phyloP scores from a whole-genome alignment of 805 yeast genomes.

The Saccharomyces mikatae region DNA sequence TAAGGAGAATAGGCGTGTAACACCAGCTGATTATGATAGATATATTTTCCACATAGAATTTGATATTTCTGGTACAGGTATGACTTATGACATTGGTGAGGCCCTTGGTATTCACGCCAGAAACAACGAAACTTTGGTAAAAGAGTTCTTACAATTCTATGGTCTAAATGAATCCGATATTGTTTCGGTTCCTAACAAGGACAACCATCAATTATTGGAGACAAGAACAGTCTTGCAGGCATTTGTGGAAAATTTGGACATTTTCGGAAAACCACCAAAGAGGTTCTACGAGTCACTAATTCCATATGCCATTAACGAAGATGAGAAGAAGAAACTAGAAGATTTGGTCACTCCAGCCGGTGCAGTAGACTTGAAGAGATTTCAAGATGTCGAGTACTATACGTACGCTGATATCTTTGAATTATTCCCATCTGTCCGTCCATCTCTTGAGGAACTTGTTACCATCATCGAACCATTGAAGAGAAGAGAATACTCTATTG shows the following conservation, averaged over 20 bases:
- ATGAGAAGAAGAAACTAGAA: slow-evolving; percentile 54
- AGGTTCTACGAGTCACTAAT: slow-evolving; percentile 82
- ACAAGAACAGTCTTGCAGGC: slow-evolving; percentile 77
- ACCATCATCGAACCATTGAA: slow-evolving; percentile 76
- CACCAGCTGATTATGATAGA: slow-evolving; percentile 84
- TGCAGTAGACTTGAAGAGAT: slow-evolving; percentile 73
- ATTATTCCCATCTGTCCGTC: slow-evolving; percentile 76
- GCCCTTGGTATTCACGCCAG: slow-evolving; percentile 94
- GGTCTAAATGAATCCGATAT: slow-evolving; percentile 63
- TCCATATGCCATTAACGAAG: slow-evolving; percentile 59
- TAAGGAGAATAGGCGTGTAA: slow-evolving; percentile 83
- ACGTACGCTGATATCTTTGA: slow-evolving; percentile 75
- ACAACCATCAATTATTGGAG: slow-evolving; percentile 49
- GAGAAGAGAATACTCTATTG: slow-evolving; percentile 96
- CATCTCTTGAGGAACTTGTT: slow-evolving; percentile 60
- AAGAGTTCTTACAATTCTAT: slow-evolving; percentile 59
- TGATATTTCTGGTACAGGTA: slow-evolving; percentile 82
- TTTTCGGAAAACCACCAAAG: slow-evolving; percentile 94
- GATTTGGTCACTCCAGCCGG: slow-evolving; percentile 70
- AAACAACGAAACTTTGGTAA: slow-evolving; percentile 59
- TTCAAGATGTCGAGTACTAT: slow-evolving; percentile 75
- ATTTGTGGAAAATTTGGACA: slow-evolving; percentile 70
- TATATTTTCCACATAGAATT: slow-evolving; percentile 95
- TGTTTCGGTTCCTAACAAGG: slow-evolving; percentile 65
- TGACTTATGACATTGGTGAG: slow-evolving; percentile 90